Percentiles rank a stretch among this genome's conserved stretches.
Conservation (phyloP, 2,329 filamentous ascomycete genomes). For the Periconia digitata region DNA sequence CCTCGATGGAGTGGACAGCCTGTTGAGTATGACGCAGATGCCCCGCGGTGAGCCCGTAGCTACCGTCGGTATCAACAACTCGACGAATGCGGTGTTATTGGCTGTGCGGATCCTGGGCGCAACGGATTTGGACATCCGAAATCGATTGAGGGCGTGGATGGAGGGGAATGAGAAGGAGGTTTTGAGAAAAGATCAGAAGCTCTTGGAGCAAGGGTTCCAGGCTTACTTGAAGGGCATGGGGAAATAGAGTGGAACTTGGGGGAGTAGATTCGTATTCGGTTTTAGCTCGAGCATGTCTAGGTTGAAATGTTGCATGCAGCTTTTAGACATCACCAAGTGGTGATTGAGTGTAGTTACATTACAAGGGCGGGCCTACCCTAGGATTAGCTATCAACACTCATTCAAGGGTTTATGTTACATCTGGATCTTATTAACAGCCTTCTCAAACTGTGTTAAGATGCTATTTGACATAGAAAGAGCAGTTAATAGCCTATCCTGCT, state of each 20-base stretch:
- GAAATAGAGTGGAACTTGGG: slow-evolving; percentile 18
- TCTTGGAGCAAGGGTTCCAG: slow-evolving; percentile 60
- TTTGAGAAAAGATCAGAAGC: slow-evolving; percentile 59
- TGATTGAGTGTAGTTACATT: no score
- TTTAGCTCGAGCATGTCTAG: no score
- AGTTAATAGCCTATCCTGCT: no score
- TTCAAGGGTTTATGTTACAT: no score
- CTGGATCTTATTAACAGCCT: no score
- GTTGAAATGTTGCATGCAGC: no score
- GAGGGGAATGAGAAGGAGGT: slow-evolving; percentile 65
- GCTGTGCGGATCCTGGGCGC: slow-evolving; percentile 48
- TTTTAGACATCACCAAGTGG: no score
- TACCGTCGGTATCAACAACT: slow-evolving; percentile 51
- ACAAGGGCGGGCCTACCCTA: no score
- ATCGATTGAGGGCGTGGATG: slow-evolving; percentile 63
- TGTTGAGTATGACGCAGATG: slow-evolving; percentile 57
- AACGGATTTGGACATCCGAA: slow-evolving; percentile 57
- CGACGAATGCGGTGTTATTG: slow-evolving; percentile 50
- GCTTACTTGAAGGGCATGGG: slow-evolving; percentile 53
- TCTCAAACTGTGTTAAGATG: no score
- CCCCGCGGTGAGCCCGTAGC: slow-evolving; percentile 49
- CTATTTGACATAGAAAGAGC: no score
- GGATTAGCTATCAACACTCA: no score
- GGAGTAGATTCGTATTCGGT: neutral
- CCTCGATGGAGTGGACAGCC: slow-evolving; percentile 53